Conservation (phyloP, 768 basidiomycete genomes). For the Tylopilus cervinicoccineus region DNA sequence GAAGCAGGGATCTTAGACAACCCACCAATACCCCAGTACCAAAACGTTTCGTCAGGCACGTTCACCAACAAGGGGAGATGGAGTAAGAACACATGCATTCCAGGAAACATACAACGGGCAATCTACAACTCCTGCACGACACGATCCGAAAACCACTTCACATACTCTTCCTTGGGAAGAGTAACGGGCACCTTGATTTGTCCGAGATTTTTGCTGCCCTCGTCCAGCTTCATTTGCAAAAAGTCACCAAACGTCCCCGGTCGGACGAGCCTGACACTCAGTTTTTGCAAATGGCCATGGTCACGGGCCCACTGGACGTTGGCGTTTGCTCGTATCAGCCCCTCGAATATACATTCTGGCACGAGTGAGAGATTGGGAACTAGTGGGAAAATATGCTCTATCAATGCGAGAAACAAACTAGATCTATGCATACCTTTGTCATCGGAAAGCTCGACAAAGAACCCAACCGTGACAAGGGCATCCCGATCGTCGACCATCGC, state of each 20-base stretch:
- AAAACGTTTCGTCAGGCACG: too few relatives aligned
- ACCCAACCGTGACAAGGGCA: constrained; percentile 8
- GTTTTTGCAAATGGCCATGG: constrained; percentile 4
- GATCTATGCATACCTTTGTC: background rate
- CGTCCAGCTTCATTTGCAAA: constrained; percentile 16
- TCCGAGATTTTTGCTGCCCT: background rate
- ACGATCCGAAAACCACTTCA: constrained; percentile 12
- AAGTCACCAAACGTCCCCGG: constrained; percentile 22
- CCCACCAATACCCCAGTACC: too few relatives aligned
- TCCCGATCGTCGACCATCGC: constrained; percentile 3
- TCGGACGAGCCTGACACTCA: constrained; percentile 21
- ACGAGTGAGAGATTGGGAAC: background rate
- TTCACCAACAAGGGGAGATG: too few relatives aligned
- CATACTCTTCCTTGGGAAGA: constrained; percentile 8
- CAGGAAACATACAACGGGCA: background rate
- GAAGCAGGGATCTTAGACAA: too few relatives aligned
- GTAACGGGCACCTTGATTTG: constrained; percentile 24
- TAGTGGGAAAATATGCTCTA: background rate
- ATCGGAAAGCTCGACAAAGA: constrained; percentile 14
- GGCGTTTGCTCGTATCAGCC: background rate
- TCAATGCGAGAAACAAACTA: background rate
- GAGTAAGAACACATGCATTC: background rate
- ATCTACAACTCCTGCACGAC: constrained; percentile 13
- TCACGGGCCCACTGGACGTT: background rate
- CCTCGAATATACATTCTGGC: constrained; percentile 7